Conservation (phyloP, 2,329 filamentous ascomycete species). For the Pestalotiopsis fici region DNA sequence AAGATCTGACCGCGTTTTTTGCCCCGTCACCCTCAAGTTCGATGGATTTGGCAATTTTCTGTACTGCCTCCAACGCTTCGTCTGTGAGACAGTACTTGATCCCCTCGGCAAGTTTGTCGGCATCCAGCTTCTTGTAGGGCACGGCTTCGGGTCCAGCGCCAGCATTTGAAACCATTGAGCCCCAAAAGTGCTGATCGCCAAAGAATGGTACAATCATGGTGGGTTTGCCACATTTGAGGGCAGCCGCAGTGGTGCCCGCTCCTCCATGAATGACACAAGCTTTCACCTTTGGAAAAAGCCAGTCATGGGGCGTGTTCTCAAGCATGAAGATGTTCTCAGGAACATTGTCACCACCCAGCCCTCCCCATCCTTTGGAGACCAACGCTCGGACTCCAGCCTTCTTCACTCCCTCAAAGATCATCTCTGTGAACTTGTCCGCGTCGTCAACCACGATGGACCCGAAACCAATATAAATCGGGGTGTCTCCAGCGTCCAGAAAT, state of each 20-base stretch:
- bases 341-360: conserved; percentile 60
- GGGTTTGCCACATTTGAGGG: conserved; percentile 69
- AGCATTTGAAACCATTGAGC: conserved; percentile 64
- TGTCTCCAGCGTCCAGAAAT: conserved; percentile 58
- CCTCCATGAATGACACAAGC: conserved; percentile 77
- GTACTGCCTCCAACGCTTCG: conserved; percentile 58
- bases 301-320: conserved; percentile 75
- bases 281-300: conserved; percentile 69
- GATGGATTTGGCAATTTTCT: conserved; percentile 62
- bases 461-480: conserved; percentile 74
- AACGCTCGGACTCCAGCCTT: conserved; percentile 68
- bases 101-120: conserved; percentile 67
- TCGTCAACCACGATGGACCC: conserved; percentile 77
- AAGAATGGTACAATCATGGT: conserved; percentile 81
- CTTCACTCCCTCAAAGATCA: conserved; percentile 71
- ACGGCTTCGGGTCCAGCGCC: conserved; percentile 67
- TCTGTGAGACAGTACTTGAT: conserved; percentile 68
- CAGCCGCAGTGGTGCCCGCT: conserved; percentile 75
- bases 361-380: conserved; percentile 77
- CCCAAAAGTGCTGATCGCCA: conserved; percentile 80
- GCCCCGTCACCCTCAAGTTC: conserved; percentile 67
- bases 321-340: conserved; percentile 71
- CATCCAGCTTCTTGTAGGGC: conserved; percentile 67
- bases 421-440: conserved; percentile 65
- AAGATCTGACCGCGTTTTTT: conserved; percentile 66